These are phyloP conservation scores for Xylariaceae sp. DNA, from an alignment of 2,329 filamentous ascomycete species.

Conservation along the genomic window DNA sequence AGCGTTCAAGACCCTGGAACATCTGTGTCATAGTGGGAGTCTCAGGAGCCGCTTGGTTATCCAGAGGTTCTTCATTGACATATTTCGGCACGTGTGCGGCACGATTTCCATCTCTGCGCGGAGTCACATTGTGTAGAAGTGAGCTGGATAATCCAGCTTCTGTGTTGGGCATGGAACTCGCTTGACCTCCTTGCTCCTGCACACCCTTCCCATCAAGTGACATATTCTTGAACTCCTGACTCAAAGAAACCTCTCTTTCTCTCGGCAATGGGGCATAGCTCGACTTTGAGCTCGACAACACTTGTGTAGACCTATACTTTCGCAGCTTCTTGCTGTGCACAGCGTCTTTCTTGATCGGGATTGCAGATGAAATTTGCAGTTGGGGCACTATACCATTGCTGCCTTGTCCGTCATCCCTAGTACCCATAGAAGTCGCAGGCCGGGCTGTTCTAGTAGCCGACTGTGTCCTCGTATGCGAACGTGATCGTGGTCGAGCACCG, in stretches of 20 bases:
- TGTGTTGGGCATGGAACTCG: slow-evolving; percentile 47
- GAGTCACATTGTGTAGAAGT: slow-evolving; percentile 37
- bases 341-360: slow-evolving; percentile 22
- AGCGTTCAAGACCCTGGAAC: slow-evolving; percentile 38
- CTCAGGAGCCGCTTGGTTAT: slow-evolving; percentile 41
- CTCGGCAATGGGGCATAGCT: slow-evolving; percentile 24
- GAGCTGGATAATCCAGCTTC: slow-evolving; percentile 33
- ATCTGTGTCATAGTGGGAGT: slow-evolving; percentile 44
- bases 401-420: slow-evolving; percentile 36
- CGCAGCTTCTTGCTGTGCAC: slow-evolving; percentile 34
- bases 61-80: slow-evolving; percentile 8
- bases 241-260: slow-evolving; percentile 54
- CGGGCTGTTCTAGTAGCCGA: slow-evolving; percentile 41
- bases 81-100: slow-evolving; percentile 19
- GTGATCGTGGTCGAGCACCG: slow-evolving; percentile 44
- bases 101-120: slow-evolving; percentile 32
- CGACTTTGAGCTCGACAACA: slow-evolving; percentile 26
- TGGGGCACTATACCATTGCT: slow-evolving; percentile 50
- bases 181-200: slow-evolving; percentile 52
- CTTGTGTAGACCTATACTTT: slow-evolving; percentile 38
- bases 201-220: slow-evolving; percentile 47
- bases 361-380: slow-evolving; percentile 22
- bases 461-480: slow-evolving; percentile 37
- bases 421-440: slow-evolving; percentile 42
- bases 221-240: slow-evolving; percentile 47